Conservation (phyloP, 495 filamentous ascomycete species). For the Penicillium roqueforti region DNA sequence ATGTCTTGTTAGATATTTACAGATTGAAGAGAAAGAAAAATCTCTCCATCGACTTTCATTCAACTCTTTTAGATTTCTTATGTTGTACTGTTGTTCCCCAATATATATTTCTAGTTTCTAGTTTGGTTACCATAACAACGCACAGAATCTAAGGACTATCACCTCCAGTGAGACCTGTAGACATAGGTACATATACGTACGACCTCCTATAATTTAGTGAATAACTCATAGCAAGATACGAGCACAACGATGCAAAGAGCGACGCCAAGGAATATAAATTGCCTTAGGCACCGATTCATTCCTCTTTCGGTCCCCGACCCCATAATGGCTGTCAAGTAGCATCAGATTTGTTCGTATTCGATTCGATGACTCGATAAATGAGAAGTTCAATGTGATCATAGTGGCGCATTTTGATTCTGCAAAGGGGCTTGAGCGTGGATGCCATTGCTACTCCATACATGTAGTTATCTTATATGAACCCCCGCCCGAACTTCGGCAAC, state of each 20-base stretch:
- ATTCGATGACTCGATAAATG: not conserved
- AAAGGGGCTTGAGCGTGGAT: not conserved
- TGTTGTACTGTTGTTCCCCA: not conserved
- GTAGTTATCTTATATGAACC: not conserved
- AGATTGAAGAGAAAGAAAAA: no score
- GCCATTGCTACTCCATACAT: no score
- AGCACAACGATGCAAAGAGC: not conserved
- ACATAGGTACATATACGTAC: not conserved
- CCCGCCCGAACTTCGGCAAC: not conserved
- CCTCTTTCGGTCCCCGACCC: conserved; percentile 35
- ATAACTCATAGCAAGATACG: not conserved
- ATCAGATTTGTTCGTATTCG: not conserved
- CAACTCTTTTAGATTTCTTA: not conserved
- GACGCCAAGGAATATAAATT: not conserved
- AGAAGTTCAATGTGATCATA: not conserved
- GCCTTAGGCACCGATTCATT: conserved; percentile 16
- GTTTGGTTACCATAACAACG: not conserved
- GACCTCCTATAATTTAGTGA: not conserved
- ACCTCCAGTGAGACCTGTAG: not conserved
- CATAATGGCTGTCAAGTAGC: not conserved
- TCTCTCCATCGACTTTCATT: no score
- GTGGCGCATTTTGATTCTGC: not conserved
- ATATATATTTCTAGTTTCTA: not conserved
- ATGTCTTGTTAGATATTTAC: no score
- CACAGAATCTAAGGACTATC: not conserved